phyloP scores from a whole-genome alignment of 129 eudicot genomes.

The Deinandra increscens region DNA sequence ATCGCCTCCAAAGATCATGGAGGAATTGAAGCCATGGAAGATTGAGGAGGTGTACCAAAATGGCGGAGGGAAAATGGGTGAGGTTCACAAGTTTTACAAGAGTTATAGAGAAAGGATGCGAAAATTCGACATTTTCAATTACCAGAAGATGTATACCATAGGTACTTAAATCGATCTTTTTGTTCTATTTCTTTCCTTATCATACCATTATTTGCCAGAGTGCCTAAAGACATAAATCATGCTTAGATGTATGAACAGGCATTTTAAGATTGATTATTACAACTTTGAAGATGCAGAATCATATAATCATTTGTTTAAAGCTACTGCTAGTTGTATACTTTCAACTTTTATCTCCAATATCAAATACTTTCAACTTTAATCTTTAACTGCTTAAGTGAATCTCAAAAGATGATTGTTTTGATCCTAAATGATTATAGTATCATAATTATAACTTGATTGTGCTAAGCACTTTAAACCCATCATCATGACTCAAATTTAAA shows the following conservation, averaged over 20 bases:
- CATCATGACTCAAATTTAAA: neutral
- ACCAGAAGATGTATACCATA: slow-evolving; percentile 97
- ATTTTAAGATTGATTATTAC: neutral
- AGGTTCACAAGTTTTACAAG: slow-evolving; percentile 86
- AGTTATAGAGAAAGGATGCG: slow-evolving; percentile 86
- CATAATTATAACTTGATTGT: neutral
- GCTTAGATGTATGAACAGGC: slow-evolving; percentile 4
- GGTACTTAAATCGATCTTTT: slow-evolving; percentile 46
- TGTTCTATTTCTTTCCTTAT: neutral
- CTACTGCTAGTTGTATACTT: neutral
- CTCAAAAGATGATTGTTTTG: neutral
- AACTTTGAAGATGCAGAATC: neutral
- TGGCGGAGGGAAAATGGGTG: slow-evolving; percentile 50
- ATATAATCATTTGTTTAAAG: neutral
- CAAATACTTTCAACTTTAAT: too few species aligned
- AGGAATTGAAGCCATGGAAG: slow-evolving; percentile 93
- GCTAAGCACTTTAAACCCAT: neutral
- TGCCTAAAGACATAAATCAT: neutral
- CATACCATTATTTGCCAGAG: neutral
- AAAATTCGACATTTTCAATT: slow-evolving; percentile 87
- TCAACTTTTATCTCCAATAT: too few species aligned
- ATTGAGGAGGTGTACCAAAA: slow-evolving; percentile 66
- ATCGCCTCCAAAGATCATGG: slow-evolving; percentile 62
- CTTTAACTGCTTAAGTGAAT: too few species aligned
- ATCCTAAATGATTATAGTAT: neutral